Evolutionary conservation across 345 rosid genomes (phyloP).

Genomic region (Schrenkiella parvula): DNA sequence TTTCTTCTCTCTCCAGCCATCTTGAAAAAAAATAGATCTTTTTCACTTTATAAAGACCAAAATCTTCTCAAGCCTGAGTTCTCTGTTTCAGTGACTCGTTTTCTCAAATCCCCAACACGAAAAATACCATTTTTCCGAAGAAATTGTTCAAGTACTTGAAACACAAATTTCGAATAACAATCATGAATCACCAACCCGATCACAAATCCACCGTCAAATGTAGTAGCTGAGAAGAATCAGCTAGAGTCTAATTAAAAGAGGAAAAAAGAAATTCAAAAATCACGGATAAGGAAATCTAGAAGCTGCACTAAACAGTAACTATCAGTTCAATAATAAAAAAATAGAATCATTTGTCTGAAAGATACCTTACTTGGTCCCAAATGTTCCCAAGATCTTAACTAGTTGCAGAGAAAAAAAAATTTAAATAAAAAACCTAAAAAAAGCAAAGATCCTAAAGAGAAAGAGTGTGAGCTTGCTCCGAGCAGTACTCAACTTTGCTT

Average conservation of each 20-base stretch:
- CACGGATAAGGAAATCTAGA: slow-evolving; percentile 1
- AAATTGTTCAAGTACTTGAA: not conserved
- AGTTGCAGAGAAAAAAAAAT: not conserved
- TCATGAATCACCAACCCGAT: not conserved
- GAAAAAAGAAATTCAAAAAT: not conserved
- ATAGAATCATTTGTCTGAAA: not conserved
- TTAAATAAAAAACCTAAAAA: not conserved
- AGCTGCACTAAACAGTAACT: slow-evolving; percentile 22
- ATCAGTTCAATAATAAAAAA: not conserved
- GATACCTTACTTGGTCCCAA: slow-evolving; percentile 25
- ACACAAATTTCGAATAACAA: not conserved
- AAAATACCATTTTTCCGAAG: not conserved
- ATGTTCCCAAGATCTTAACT: not conserved
- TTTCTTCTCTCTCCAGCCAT: slow-evolving; percentile 43
- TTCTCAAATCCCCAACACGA: not conserved
- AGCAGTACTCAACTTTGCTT: slow-evolving; percentile 23
- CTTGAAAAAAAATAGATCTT: not conserved
- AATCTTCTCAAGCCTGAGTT: not conserved
- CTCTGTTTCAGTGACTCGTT: not conserved
- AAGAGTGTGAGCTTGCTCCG: slow-evolving; percentile 1
- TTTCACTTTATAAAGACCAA: not conserved
- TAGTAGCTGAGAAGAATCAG: slow-evolving; percentile 1
- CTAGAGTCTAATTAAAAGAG: not conserved
- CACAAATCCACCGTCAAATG: slow-evolving; percentile 5
- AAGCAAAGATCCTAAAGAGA: slow-evolving; percentile 15